Conservation (phyloP, 805 yeast species). For the Dipodascus geniculatus region DNA sequence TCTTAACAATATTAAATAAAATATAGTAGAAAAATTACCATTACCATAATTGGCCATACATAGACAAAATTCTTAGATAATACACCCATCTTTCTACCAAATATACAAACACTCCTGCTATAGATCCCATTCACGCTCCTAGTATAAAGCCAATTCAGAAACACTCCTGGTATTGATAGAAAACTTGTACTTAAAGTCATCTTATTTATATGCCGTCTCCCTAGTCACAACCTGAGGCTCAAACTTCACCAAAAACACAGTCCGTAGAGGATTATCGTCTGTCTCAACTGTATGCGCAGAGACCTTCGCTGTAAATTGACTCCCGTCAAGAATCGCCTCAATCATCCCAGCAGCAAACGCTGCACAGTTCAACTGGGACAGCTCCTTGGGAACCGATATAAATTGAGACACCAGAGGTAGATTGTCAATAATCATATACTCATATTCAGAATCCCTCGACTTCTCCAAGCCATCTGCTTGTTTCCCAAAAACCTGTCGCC, state of each 20-base stretch:
- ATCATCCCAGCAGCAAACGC: slow-evolving; percentile 79
- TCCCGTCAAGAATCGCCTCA: slow-evolving; percentile 68
- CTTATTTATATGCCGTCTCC: not conserved
- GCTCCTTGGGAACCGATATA: slow-evolving; percentile 69
- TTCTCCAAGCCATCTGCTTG: slow-evolving; percentile 67
- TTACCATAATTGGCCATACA: too few species aligned
- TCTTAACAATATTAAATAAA: too few species aligned
- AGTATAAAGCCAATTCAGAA: too few species aligned
- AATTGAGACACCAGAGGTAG: slow-evolving; percentile 59
- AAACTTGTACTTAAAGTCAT: too few species aligned
- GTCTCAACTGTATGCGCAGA: slow-evolving; percentile 71
- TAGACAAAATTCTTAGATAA: too few species aligned
- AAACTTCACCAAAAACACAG: slow-evolving; percentile 67
- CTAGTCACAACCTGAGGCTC: slow-evolving; percentile 24
- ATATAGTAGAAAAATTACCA: too few species aligned
- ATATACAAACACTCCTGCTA: too few species aligned
- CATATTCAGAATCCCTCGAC: slow-evolving; percentile 52
- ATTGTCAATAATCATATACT: slow-evolving; percentile 72
- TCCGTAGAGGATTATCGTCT: slow-evolving; percentile 46
- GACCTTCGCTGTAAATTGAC: slow-evolving; percentile 63
- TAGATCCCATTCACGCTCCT: too few species aligned
- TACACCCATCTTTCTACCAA: too few species aligned
- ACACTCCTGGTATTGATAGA: too few species aligned
- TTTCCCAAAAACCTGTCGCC: slow-evolving; percentile 65
- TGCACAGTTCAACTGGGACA: slow-evolving; percentile 64